Evolutionary conservation across 257 asterid genomes (phyloP).

Genomic region (Nicotiana tomentosiformis): DNA sequence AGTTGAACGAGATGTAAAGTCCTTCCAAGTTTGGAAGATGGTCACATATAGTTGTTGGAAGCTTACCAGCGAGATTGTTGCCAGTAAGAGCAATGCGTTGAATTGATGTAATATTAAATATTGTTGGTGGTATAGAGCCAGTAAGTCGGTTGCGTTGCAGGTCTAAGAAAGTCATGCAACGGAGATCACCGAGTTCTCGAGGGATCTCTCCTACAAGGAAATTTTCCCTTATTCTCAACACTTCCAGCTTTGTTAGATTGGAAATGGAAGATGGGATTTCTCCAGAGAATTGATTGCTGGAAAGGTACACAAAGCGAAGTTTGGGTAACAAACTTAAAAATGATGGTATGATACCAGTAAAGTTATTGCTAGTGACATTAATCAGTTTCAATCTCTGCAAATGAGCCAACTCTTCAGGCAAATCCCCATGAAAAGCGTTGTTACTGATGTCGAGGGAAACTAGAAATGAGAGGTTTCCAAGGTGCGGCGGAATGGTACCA

Average conservation of each 20-base stretch:
- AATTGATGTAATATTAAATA: conserved; percentile 11
- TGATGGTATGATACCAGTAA: neutral
- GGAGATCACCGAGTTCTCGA: conserved; percentile 13
- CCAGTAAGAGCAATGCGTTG: neutral
- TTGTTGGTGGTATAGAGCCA: conserved; percentile 10
- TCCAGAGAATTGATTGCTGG: neutral
- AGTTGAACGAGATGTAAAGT: neutral
- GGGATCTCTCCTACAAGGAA: conserved; percentile 8
- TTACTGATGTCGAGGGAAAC: neutral
- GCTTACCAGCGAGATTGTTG: conserved; percentile 13
- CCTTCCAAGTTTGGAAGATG: conserved; percentile 7
- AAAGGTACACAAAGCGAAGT: neutral
- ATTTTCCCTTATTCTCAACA: neutral
- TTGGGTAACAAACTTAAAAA: neutral
- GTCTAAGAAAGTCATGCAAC: neutral
- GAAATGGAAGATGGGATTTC: neutral
- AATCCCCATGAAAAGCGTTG: neutral
- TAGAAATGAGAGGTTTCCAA: neutral
- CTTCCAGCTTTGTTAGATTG: neutral
- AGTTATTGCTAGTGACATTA: neutral
- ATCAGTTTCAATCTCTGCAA: neutral
- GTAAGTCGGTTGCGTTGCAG: conserved; percentile 1
- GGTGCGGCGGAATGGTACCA: neutral
- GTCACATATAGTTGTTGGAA: conserved; percentile 15
- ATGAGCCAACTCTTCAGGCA: neutral